These are phyloP conservation scores for Raffaelea arxii DNA, from an alignment of 2,329 filamentous ascomycete genomes.

Conservation along the genomic window DNA sequence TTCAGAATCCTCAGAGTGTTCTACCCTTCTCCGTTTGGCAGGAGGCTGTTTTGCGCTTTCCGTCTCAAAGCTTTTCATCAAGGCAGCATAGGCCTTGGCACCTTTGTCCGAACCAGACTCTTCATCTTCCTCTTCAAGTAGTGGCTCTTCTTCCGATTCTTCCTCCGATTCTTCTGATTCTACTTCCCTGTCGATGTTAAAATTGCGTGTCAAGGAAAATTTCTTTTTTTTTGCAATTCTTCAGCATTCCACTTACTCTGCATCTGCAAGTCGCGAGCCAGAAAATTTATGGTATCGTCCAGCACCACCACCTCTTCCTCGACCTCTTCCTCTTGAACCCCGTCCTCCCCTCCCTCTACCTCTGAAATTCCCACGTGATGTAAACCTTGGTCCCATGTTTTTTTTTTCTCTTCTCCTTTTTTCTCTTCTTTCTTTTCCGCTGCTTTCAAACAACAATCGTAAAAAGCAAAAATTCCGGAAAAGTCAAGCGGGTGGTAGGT, in stretches of 20 bases:
- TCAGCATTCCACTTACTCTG: slow-evolving; percentile 27
- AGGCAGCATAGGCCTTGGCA: slow-evolving; percentile 41
- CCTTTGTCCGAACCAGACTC: slow-evolving; percentile 32
- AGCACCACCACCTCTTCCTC: slow-evolving; percentile 17
- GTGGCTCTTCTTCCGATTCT: slow-evolving; percentile 24
- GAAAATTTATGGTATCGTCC: slow-evolving; percentile 31
- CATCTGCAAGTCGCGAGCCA: slow-evolving; percentile 33
- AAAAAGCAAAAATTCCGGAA: slow-evolving; percentile 2
- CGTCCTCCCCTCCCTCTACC: slow-evolving; percentile 20
- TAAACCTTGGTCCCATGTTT: slow-evolving; percentile 26
- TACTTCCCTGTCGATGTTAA: background rate
- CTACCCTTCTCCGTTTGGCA: slow-evolving; percentile 47
- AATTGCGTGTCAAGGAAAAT: background rate
- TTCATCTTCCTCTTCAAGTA: slow-evolving; percentile 33
- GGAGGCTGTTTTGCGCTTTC: slow-evolving; percentile 29
- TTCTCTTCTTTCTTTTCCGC: too few species aligned
- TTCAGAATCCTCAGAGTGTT: slow-evolving; percentile 24
- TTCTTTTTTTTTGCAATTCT: too few species aligned
- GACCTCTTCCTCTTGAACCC: slow-evolving; percentile 16
- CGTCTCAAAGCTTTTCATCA: slow-evolving; percentile 48
- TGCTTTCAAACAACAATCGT: too few species aligned
- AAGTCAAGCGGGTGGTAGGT: too few species aligned
- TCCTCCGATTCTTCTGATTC: slow-evolving; percentile 13
- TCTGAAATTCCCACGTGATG: slow-evolving; percentile 19
- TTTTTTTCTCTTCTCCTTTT: too few species aligned